phyloP scores from a whole-genome alignment of 139 green algal genomes.

The Ulvella scutata region DNA sequence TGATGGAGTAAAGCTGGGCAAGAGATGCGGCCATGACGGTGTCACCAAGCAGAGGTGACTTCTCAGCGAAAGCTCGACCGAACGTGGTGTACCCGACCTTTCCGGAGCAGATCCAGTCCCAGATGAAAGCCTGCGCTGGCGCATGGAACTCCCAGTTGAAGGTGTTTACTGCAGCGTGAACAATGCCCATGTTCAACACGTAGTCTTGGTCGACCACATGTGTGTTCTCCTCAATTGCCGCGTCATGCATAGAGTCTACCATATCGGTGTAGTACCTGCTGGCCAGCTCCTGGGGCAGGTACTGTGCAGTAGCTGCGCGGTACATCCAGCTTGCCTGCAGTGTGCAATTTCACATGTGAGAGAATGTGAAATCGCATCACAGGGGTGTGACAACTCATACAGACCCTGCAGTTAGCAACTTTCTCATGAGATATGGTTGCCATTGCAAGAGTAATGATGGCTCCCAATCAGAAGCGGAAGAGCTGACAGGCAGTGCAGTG shows the following conservation, averaged over 20 bases:
- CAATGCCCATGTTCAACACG: background rate
- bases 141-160: slow-evolving; percentile 4
- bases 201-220: background rate
- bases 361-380: too few species aligned
- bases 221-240: background rate
- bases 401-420: too few species aligned
- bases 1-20: background rate
- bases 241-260: background rate
- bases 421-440: too few species aligned
- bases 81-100: slow-evolving; percentile 3
- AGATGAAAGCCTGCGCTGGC: background rate
- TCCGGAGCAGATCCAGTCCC: slow-evolving; percentile 1
- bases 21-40: background rate
- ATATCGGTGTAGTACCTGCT: background rate
- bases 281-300: background rate
- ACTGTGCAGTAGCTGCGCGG: background rate
- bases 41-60: background rate
- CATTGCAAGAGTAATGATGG: too few species aligned
- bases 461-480: too few species aligned
- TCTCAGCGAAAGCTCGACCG: background rate
- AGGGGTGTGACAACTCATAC: too few species aligned
- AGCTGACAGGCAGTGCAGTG: too few species aligned
- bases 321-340: background rate
- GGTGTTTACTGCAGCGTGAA: background rate
- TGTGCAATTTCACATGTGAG: too few species aligned